phyloP scores from a whole-genome alignment of 2,329 filamentous ascomycete genomes.

The Colletotrichum orbiculare region DNA sequence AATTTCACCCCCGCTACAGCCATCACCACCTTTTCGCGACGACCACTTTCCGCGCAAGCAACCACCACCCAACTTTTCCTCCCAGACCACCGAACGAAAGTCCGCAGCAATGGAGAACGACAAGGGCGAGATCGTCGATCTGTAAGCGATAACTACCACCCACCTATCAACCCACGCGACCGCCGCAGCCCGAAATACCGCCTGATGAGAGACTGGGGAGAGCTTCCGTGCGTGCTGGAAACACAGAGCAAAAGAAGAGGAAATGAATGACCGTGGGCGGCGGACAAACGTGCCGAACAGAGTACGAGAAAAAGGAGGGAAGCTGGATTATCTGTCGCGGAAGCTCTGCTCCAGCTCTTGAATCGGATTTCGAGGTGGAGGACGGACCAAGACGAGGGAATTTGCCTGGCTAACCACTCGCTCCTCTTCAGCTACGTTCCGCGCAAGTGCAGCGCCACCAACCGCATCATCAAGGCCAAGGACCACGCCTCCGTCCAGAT shows the following conservation, averaged over 20 bases:
- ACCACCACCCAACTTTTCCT: constrained; percentile 42
- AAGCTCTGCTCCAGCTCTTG: constrained; percentile 17
- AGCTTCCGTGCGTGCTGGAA: neutral
- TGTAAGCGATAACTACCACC: constrained; percentile 70
- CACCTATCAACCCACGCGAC: neutral
- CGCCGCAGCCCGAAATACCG: constrained; percentile 13
- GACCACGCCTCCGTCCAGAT: constrained; percentile 99
- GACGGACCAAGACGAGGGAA: neutral
- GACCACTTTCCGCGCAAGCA: constrained; percentile 37
- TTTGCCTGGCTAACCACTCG: constrained; percentile 42
- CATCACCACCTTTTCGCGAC: constrained; percentile 27
- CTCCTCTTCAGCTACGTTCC: constrained; percentile 82
- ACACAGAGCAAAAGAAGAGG: neutral
- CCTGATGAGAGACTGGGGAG: neutral
- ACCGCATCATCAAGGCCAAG: constrained; percentile 99
- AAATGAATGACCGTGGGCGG: no score
- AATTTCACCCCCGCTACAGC: constrained; percentile 23
- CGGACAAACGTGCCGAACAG: neutral
- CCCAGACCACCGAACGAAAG: constrained; percentile 48
- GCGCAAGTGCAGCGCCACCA: constrained; percentile 98
- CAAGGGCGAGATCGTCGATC: constrained; percentile 99
- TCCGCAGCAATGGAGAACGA: constrained; percentile 97
- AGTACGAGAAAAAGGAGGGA: neutral
- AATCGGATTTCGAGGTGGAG: constrained; percentile 1
- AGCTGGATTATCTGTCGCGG: neutral